Conservation (phyloP, 2,329 filamentous ascomycete species). For the Epichloe coenophiala region DNA sequence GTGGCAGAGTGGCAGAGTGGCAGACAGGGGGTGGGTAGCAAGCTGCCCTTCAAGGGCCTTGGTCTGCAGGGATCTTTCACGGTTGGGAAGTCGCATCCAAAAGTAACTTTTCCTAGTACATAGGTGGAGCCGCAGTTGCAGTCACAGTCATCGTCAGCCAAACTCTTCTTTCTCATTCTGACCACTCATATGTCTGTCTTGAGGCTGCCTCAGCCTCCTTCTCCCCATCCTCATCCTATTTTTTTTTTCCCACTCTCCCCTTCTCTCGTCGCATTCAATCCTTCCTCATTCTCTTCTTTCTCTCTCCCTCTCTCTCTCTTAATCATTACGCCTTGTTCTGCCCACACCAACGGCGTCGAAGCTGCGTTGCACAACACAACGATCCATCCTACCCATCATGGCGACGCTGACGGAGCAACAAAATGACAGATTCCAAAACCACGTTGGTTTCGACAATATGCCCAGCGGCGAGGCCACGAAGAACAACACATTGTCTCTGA, state of each 20-base stretch:
- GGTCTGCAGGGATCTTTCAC: not conserved
- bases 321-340: not conserved
- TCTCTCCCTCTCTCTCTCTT: not conserved
- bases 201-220: not conserved
- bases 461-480: conserved; percentile 44
- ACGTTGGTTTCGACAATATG: conserved; percentile 49
- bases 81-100: not conserved
- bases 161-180: not conserved
- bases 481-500: conserved; percentile 54
- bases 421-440: conserved; percentile 40
- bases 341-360: not conserved
- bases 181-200: not conserved
- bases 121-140: not conserved
- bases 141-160: not conserved
- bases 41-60: too few relatives aligned
- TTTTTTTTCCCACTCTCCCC: not conserved
- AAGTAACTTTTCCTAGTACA: not conserved
- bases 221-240: not conserved
- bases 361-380: not conserved
- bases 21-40: too few relatives aligned
- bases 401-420: conserved; percentile 28
- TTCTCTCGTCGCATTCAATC: not conserved
- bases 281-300: not conserved
- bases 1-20: too few relatives aligned
- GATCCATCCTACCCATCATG: conserved; percentile 17